Base-by-base conservation (phyloP, 257 asterid species). In the Avicennia marina region DNA sequence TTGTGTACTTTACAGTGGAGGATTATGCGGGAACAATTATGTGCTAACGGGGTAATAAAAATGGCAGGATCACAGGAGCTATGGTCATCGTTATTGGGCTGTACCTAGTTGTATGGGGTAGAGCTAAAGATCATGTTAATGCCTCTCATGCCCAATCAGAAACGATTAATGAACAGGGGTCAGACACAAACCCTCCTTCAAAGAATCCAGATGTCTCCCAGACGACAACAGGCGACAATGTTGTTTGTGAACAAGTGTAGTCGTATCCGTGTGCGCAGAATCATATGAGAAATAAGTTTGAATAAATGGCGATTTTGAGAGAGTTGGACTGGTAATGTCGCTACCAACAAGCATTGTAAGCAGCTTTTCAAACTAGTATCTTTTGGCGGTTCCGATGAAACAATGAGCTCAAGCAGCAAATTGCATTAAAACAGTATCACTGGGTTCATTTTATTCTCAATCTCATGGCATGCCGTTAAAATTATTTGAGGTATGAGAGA, bases 51-150 rank as follows among this genome's bases (percentile, higher is more conserved):
- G 43, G 56, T 67, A 18, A 25, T 25, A 27, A 53, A 15, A 48
- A 2, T 55, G 72, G 72, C 75, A 81, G 89, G 75, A 63, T 78
- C 3, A 51, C 51, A 19, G 89, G 86, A 68, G 82, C 78, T 9
- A 20, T 57, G 9, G 69, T 78, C 38, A 81, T 78, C 13, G 74
- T 78, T 2, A 17, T 62, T 7, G 88, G 90, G 24, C 39, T 79
- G 64, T 78, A 82, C 48, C 56, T 82, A 1, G 78, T 70, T 5
- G 71, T 81, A 64, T 78, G 84, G 88, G 85, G 82, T 1, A 78
- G 67, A 72, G 71, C 62, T 27, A 72, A 63, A 26, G 89, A 78
- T 48, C 60, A 65, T n/a, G n/a, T n/a, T n/a, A n/a, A n/a, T n/a
- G n/a, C 60, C 15, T 8, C 24, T 4, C 19, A 52, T 33, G 44